Evolutionary conservation across 768 basidiomycete species (phyloP), one percentile per base, ranked within the genome.

Genomic region (Tylopilus sp.): DNA sequence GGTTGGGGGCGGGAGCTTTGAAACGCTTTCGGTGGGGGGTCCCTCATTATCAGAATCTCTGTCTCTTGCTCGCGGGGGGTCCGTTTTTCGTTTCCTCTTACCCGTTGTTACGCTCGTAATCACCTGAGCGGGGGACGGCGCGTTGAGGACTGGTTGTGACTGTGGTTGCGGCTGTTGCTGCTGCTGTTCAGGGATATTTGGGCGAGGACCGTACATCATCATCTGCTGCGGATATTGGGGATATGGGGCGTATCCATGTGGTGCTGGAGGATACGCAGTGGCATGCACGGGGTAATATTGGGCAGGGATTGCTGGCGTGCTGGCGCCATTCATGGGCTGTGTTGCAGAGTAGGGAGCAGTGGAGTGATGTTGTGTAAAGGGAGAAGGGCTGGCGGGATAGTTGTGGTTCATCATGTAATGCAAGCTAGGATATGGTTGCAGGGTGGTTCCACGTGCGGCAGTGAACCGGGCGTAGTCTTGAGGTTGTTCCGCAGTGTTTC

Each of bases 321-420:
- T 72, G 21, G 72, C 64, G 48, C 73, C 73, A 53, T 77, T 75
- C 50, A 69, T 63, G 11, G 71, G 50, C 13, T 70, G 61, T 13
- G 62, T 56, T 26, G 67, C 47, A 44, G 67, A 61, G 35, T 71
- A 55, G 43, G 66, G 33, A 69, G 80, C 55, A 61, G 76, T 11
- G 55, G 69, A 58, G 70, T 71, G 71, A 18, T 73, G 69, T 40
- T 75, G 73, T 22, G 75, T 57, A 56, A 75, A 78, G 11, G 74
- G 73, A 50, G 83, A 75, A 53, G 80, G 79, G 62, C 80, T 82
- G 57, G 81, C 71, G 22, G 83, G 77, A 42, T 87, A 89, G 52
- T 79, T 70, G 47, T 82, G 81, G 66, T 88, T 89, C 85, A 88
- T 88, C 66, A 82, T 74, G 60, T 65, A 72, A 41, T 79, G 81